phyloP scores from a whole-genome alignment of 192 early-diverging fungal genomes.

The Coemansia sp. region DNA sequence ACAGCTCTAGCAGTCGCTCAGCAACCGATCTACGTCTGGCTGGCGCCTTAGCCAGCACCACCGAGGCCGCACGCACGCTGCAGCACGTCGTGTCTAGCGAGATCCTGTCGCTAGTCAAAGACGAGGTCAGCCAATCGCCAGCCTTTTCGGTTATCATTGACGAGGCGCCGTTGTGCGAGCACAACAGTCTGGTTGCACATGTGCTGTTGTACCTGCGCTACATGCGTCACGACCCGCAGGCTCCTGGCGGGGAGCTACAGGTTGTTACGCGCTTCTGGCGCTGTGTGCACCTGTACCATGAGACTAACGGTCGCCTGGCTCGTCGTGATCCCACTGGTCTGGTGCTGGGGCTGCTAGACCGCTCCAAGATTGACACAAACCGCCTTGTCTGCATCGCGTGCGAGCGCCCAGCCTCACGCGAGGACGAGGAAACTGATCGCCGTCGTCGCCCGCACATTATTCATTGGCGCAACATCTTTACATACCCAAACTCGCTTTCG shows the following conservation, averaged over 20 bases:
- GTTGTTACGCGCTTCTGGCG: slow-evolving; percentile 54
- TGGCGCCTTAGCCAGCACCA: slow-evolving; percentile 22
- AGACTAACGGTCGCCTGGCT: slow-evolving; percentile 26
- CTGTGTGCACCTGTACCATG: slow-evolving; percentile 51
- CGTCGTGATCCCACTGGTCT: slow-evolving; percentile 39
- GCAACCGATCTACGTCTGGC: slow-evolving; percentile 32
- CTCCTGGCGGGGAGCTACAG: slow-evolving; percentile 31
- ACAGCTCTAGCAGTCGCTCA: not conserved
- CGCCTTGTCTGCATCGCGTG: slow-evolving; percentile 47
- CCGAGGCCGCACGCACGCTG: slow-evolving; percentile 37
- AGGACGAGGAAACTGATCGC: slow-evolving; percentile 31
- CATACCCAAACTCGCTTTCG: slow-evolving; percentile 45
- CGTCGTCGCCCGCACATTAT: slow-evolving; percentile 39
- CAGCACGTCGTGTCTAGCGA: slow-evolving; percentile 56
- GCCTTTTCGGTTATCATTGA: slow-evolving; percentile 54
- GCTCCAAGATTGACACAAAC: slow-evolving; percentile 43
- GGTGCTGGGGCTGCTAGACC: slow-evolving; percentile 40
- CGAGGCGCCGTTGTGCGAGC: slow-evolving; percentile 51
- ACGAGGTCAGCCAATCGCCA: slow-evolving; percentile 54
- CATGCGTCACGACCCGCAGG: slow-evolving; percentile 33
- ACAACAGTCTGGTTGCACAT: slow-evolving; percentile 54
- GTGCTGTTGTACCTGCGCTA: slow-evolving; percentile 49
- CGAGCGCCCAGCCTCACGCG: slow-evolving; percentile 42
- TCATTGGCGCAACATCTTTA: slow-evolving; percentile 46
- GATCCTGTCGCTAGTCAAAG: slow-evolving; percentile 49